Evolutionary conservation across 164 flowering plant genomes (phyloP).

Genomic region (Macadamia tetraphylla): DNA sequence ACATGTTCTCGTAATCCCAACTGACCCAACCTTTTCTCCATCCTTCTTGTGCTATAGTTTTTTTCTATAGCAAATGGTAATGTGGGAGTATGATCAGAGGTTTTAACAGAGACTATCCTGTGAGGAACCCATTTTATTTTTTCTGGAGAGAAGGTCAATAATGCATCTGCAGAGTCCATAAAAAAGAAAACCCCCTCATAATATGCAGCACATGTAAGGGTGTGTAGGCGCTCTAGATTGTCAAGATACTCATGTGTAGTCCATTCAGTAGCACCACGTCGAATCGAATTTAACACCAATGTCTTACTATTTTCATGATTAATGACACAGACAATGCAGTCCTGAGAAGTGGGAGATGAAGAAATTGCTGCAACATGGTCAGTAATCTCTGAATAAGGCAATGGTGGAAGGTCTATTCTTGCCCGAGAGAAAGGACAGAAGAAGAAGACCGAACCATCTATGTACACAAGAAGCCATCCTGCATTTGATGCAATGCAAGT

Average conservation of each 20-base stretch:
- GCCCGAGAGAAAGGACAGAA: conserved; percentile 23
- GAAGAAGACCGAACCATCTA: conserved; percentile 17
- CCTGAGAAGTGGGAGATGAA: conserved; percentile 20
- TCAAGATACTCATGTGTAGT: too few relatives aligned
- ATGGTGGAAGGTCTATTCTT: conserved; percentile 19
- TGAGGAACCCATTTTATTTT: too few relatives aligned
- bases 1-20: too few relatives aligned
- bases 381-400: conserved; percentile 9
- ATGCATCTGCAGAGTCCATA: not conserved
- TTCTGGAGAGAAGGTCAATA: too few relatives aligned
- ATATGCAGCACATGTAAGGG: conserved; percentile 4
- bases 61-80: too few relatives aligned
- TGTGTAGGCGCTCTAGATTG: not conserved
- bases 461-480: conserved; percentile 27
- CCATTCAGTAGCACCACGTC: conserved; percentile 21
- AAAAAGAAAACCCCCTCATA: conserved; percentile 7
- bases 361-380: conserved; percentile 21
- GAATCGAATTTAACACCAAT: conserved; percentile 10
- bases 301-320: not conserved
- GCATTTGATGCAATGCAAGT: conserved; percentile 25
- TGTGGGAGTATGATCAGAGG: too few relatives aligned
- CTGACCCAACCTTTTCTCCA: too few relatives aligned
- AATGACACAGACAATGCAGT: conserved; percentile 20
- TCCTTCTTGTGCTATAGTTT: too few relatives aligned
- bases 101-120: too few relatives aligned